phyloP scores from a whole-genome alignment of 1,139 yeast species.

The Lodderomyces pseudojiufengensis region DNA sequence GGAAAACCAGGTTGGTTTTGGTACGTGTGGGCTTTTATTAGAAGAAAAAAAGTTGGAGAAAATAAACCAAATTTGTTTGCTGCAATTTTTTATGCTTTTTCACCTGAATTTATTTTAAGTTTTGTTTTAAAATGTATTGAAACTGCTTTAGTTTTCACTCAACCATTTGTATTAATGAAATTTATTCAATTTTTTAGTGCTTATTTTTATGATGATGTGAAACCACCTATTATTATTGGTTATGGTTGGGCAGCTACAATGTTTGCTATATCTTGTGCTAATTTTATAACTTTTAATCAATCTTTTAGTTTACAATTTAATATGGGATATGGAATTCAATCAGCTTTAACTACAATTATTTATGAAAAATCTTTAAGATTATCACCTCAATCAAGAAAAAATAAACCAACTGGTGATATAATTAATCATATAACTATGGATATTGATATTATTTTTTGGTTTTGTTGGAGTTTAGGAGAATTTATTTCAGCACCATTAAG shows the following conservation, averaged over 20 bases:
- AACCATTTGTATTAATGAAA: constrained; percentile 31
- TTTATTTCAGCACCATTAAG: constrained; percentile 54
- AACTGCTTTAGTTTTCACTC: constrained; percentile 20
- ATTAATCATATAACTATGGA: constrained; percentile 39
- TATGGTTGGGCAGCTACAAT: constrained; percentile 27
- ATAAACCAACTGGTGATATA: constrained; percentile 40
- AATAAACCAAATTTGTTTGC: constrained; percentile 12
- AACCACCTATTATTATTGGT: constrained; percentile 27
- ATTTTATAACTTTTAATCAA: constrained; percentile 26
- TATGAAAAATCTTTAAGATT: constrained; percentile 34
- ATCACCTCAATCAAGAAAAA: constrained; percentile 35
- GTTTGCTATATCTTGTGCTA: constrained; percentile 22
- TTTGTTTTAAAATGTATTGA: constrained; percentile 20
- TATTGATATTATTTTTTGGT: constrained; percentile 25
- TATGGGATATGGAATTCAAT: constrained; percentile 18
- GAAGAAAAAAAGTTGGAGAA: constrained; percentile 8
- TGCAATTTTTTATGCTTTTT: constrained; percentile 11
- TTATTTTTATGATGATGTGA: constrained; percentile 14
- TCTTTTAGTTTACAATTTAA: constrained; percentile 19
- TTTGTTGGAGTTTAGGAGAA: constrained; percentile 21
- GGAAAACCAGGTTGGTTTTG: constrained; percentile 6
- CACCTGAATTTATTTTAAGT: constrained; percentile 9
- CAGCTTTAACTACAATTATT: constrained; percentile 28
- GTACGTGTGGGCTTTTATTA: constrained; percentile 9
- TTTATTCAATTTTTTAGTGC: constrained; percentile 27